Evolutionary conservation across 768 basidiomycete species (phyloP), one percentile per base, ranked within the genome.

Genomic region (Crassisporium funariophilum): DNA sequence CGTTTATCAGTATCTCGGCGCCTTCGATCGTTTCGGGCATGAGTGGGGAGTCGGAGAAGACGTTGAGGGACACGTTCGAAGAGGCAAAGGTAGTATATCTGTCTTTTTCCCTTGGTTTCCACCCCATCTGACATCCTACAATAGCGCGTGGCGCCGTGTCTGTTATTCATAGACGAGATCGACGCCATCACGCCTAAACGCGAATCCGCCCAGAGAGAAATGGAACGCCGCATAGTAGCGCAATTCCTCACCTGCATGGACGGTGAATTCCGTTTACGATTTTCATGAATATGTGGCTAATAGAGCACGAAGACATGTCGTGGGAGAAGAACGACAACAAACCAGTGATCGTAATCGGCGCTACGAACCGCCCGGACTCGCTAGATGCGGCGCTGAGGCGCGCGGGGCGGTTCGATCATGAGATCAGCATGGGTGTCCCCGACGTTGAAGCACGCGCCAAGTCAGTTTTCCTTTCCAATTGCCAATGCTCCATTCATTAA

Each of bases 241-340:
- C 97, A 99, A 64, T 90, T 99, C 54, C 68, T 98, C 45, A 98
- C 95, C 0, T 98, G 95, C 71, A 97, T 99, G 91, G 97, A 99
- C 65, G 95, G 95, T 97, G 56, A 34, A 82, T 23, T 31, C 5
- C 35, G 17, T 41, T 13, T 3, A n/a, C 39, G 9, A 8, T 19
- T 21, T 31, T 12, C 25, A 36, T 6, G 21, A 16, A 7, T 36
- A 17, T 27, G 33, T 48, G 20, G 19, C 4, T 3, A 17, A 24
- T 45, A 25, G 36, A 10, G 29, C 11, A 19, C 11, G 29, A 39
- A 98, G 95, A 98, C 55, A 77, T 98, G 69, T 88, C 95, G 20
- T 95, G 91, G 92, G 91, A 95, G 41, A 95, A 92, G 66, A 92
- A 83, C 1, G 91, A 93, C 52, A 88, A 91, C 61, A 93, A 88